Percentiles rank a stretch among this genome's conserved stretches.
phyloP scores from a whole-genome alignment of 805 yeast genomes.

The Starmera quercuum region DNA sequence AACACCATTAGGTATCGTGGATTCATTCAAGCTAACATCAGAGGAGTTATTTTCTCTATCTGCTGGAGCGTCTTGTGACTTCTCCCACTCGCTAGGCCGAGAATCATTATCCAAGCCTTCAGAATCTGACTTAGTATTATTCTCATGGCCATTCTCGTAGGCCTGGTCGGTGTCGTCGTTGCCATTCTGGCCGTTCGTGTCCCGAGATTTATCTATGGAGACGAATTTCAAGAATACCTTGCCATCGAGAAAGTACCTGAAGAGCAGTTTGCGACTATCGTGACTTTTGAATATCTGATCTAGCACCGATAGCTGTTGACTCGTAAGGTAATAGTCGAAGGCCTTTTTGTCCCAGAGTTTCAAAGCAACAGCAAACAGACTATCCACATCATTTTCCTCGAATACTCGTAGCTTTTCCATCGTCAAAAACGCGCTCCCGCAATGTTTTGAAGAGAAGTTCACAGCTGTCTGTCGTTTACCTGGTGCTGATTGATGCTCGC shows the following conservation, averaged over 20 bases:
- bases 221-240: conserved; percentile 20
- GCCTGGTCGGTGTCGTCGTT: not conserved
- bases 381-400: conserved; percentile 18
- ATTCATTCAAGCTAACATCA: conserved; percentile 28
- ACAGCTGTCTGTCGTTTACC: not conserved
- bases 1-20: conserved; percentile 32
- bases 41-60: conserved; percentile 25
- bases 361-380: conserved; percentile 15
- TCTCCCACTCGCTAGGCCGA: not conserved
- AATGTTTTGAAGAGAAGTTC: no score
- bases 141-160: conserved; percentile 1
- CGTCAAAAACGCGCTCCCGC: no score
- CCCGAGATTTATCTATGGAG: conserved; percentile 1
- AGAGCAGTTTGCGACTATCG: conserved; percentile 19
- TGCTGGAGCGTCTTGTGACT: conserved; percentile 4
- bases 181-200: conserved; percentile 2
- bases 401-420: conserved; percentile 14
- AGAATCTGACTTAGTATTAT: conserved; percentile 1
- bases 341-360: conserved; percentile 24
- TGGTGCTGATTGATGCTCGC: not conserved
- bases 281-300: conserved; percentile 34
- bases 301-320: conserved; percentile 48
- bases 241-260: conserved; percentile 37
- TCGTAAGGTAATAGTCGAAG: conserved; percentile 42
- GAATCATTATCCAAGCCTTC: conserved; percentile 3